Evolutionary conservation across 768 basidiomycete genomes (phyloP).

Genomic region (Auriculariales sp.): DNA sequence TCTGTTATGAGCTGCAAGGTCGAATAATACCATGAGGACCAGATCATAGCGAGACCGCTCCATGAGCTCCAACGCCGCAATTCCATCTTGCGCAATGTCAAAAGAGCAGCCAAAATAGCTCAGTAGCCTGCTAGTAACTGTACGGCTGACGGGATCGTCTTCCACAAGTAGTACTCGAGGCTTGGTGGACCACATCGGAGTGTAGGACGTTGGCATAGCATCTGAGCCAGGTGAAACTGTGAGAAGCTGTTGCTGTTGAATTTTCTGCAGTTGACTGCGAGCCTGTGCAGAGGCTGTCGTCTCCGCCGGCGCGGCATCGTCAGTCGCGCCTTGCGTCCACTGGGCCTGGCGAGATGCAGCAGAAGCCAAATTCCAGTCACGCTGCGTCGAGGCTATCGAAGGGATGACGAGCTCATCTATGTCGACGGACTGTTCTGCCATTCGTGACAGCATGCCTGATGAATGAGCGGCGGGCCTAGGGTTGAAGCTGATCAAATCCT

Average conservation of each 20-base stretch:
- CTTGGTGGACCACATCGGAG: conserved; percentile 78
- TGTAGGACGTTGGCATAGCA: too few relatives aligned
- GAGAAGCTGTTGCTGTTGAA: too few relatives aligned
- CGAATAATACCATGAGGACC: conserved; percentile 63
- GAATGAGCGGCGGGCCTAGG: too few relatives aligned
- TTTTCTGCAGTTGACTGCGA: too few relatives aligned
- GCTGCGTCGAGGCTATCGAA: neutral
- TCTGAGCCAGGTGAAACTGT: too few relatives aligned
- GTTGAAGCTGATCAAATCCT: too few relatives aligned
- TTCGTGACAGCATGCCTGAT: neutral
- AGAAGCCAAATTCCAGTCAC: neutral
- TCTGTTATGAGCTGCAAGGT: conserved; percentile 1
- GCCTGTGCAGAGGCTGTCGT: neutral
- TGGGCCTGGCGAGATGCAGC: neutral
- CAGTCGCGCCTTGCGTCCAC: too few relatives aligned
- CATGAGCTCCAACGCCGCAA: conserved; percentile 91
- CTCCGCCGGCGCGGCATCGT: neutral
- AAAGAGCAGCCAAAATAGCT: conserved; percentile 91
- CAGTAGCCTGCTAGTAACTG: conserved; percentile 81
- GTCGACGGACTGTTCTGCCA: neutral
- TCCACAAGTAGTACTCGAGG: conserved; percentile 88
- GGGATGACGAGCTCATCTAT: neutral
- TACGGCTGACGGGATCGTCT: conserved; percentile 85
- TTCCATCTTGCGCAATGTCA: conserved; percentile 88
- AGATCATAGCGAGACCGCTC: conserved; percentile 91